phyloP scores from a whole-genome alignment of 2,329 filamentous ascomycete species.

The Colletotrichum phormii region DNA sequence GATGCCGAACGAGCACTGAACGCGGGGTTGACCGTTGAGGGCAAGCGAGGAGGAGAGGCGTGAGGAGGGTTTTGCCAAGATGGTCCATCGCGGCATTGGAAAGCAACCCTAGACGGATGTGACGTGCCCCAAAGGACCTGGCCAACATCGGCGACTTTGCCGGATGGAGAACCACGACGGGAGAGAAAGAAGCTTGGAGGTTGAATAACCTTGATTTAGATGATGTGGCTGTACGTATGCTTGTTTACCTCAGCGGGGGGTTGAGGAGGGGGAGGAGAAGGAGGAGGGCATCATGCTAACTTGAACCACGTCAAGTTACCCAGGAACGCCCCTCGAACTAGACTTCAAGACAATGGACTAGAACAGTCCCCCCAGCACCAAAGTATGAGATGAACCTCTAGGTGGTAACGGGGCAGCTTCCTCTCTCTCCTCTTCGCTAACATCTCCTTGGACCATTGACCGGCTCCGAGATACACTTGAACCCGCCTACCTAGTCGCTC shows the following conservation, averaged over 20 bases:
- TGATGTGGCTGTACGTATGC: not conserved
- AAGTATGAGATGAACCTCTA: not conserved
- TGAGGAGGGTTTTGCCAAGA: slow-evolving; percentile 14
- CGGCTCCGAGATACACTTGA: not conserved
- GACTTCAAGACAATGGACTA: no score
- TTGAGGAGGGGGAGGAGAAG: no score
- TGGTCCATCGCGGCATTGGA: slow-evolving; percentile 10
- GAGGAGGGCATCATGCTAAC: not conserved
- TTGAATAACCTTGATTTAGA: not conserved
- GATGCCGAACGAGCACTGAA: slow-evolving; percentile 7
- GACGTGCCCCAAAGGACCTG: slow-evolving; percentile 6
- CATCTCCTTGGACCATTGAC: not conserved
- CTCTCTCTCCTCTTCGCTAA: not conserved
- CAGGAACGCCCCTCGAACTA: no score
- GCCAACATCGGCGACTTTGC: slow-evolving; percentile 22
- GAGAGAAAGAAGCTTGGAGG: not conserved
- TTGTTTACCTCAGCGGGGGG: not conserved
- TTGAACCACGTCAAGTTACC: not conserved
- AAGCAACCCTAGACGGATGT: slow-evolving; percentile 23
- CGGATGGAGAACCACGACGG: slow-evolving; percentile 1
- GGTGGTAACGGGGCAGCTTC: not conserved
- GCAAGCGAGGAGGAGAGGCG: slow-evolving; percentile 12
- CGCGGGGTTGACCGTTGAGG: not conserved
- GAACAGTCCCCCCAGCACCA: no score
- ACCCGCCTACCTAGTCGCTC: not conserved